These are phyloP conservation scores for Mollisiaceae sp. DNA, from an alignment of 2,329 filamentous ascomycete genomes.

Conservation along the genomic window DNA sequence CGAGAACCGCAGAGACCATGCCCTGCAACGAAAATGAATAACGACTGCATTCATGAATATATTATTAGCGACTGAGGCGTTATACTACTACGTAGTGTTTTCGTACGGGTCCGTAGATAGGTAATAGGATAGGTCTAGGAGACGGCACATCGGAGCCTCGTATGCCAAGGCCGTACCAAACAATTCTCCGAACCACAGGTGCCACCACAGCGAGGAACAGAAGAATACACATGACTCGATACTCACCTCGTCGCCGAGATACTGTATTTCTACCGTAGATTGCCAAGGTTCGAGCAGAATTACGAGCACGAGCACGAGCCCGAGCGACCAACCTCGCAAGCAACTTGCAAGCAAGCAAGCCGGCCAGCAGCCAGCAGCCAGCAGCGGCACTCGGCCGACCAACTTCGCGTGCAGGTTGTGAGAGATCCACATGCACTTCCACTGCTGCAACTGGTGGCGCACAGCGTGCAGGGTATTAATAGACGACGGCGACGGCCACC, in stretches of 20 bases:
- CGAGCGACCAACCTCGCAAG: too few species aligned
- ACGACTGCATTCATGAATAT: too few species aligned
- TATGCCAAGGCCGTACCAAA: neutral
- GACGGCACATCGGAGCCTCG: neutral
- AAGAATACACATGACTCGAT: neutral
- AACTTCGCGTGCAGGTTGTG: conserved; percentile 9
- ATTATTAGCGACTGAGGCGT: too few species aligned
- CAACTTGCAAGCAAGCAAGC: too few species aligned
- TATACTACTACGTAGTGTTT: too few species aligned
- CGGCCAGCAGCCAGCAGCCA: neutral
- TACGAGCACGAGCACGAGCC: neutral
- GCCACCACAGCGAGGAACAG: neutral
- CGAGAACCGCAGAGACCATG: too few species aligned
- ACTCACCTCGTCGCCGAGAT: neutral
- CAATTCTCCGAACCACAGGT: neutral
- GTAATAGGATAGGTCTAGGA: neutral
- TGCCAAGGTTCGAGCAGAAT: neutral
- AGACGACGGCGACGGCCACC: too few species aligned
- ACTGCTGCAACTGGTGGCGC: neutral
- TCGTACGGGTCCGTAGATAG: too few species aligned
- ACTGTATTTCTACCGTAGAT: neutral
- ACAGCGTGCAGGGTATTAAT: neutral
- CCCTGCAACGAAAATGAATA: too few species aligned
- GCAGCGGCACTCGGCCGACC: neutral
- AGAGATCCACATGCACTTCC: neutral